Percentiles rank a stretch among this genome's conserved stretches.
phyloP scores from a whole-genome alignment of 345 rosid species.

The Boechera stricta region DNA sequence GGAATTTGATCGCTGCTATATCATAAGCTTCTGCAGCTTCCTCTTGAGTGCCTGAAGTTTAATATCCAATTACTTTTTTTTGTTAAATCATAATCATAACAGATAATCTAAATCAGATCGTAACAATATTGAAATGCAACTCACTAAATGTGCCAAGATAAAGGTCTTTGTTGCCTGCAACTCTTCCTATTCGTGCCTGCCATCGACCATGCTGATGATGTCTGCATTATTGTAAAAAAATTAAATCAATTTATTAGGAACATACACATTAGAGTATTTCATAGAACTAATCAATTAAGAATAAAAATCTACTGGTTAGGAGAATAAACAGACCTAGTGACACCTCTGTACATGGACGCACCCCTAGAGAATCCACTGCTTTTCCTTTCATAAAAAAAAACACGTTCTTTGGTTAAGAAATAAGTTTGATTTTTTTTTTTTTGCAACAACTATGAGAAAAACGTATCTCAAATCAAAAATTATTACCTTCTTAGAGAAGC shows the following conservation, averaged over 20 bases:
- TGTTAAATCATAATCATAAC: neutral
- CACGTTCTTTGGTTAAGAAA: neutral
- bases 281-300: no score
- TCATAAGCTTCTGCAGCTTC: slow-evolving; percentile 99
- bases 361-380: slow-evolving; percentile 99
- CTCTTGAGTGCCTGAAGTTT: slow-evolving; percentile 76
- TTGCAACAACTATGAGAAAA: neutral
- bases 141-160: slow-evolving; percentile 97
- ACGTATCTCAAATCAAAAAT: neutral
- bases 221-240: slow-evolving; percentile 44
- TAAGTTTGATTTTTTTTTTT: neutral
- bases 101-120: neutral
- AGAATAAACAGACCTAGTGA: slow-evolving; percentile 66
- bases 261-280: neutral
- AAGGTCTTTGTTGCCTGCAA: slow-evolving; percentile 97
- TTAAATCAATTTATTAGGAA: neutral
- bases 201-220: slow-evolving; percentile 99
- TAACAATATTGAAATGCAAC: slow-evolving; percentile 30
- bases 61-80: neutral
- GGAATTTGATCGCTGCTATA: slow-evolving; percentile 93
- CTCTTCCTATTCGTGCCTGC: slow-evolving; percentile 98
- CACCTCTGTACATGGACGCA: slow-evolving; percentile 97
- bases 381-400: slow-evolving; percentile 52
- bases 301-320: neutral
- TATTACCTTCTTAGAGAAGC: slow-evolving; percentile 88